A percentile compares a stretch with the other conserved stretches of the same genome.
phyloP scores from a whole-genome alignment of 306 rosid species.

The Lupinus albus region DNA sequence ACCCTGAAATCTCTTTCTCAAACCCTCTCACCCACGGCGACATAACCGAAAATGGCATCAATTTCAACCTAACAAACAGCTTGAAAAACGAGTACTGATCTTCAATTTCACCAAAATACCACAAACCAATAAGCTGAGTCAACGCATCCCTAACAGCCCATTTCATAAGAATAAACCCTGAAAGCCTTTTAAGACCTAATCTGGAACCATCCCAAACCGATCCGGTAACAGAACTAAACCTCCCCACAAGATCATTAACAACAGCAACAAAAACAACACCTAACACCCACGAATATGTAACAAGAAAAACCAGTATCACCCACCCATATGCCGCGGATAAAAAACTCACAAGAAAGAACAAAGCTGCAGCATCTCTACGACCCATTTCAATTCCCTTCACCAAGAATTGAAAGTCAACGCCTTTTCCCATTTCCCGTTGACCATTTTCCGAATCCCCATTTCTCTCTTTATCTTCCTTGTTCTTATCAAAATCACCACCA shows the following conservation, averaged over 20 bases:
- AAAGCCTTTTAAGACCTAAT: conserved; percentile 86
- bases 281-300: conserved; percentile 80
- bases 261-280: conserved; percentile 81
- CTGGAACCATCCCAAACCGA: conserved; percentile 83
- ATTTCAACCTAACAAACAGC: conserved; percentile 87
- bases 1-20: conserved; percentile 82
- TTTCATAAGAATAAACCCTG: conserved; percentile 87
- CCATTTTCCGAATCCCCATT: conserved; percentile 47
- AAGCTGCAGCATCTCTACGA: conserved; percentile 70
- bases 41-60: conserved; percentile 95
- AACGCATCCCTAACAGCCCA: conserved; percentile 99
- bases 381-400: conserved; percentile 76
- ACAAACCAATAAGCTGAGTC: conserved; percentile 89
- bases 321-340: conserved; percentile 79
- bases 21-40: conserved; percentile 86
- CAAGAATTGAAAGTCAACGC: conserved; percentile 65
- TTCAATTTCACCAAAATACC: conserved; percentile 95
- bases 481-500: conserved; percentile 13
- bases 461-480: not conserved
- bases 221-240: conserved; percentile 67
- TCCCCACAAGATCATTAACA: conserved; percentile 67
- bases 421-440: conserved; percentile 47
- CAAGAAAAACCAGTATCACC: conserved; percentile 84
- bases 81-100: conserved; percentile 95
- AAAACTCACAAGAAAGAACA: conserved; percentile 69